These are phyloP conservation scores for Jaminaea rosea DNA, from an alignment of 1,284 basidiomycete species.

Conservation along the genomic window DNA sequence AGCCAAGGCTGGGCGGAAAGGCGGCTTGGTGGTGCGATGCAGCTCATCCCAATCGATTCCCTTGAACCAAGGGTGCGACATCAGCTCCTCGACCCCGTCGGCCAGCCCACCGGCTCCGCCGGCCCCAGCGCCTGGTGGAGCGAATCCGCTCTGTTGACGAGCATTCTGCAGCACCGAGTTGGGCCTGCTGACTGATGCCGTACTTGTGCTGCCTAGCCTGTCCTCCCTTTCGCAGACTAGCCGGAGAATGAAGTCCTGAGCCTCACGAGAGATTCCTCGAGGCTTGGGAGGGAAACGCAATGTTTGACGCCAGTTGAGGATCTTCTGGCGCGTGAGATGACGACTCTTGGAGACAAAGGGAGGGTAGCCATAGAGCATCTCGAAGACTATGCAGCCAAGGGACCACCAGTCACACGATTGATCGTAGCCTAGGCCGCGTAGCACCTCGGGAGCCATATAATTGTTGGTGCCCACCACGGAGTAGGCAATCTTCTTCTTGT, in stretches of 20 bases:
- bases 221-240: conserved; percentile 90
- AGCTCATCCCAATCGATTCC: conserved; percentile 32
- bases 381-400: conserved; percentile 71
- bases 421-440: conserved; percentile 72
- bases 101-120: conserved; percentile 28
- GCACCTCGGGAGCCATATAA: conserved; percentile 86
- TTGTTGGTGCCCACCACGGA: conserved; percentile 61
- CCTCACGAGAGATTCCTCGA: conserved; percentile 72
- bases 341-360: conserved; percentile 53
- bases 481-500: conserved; percentile 77
- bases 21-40: conserved; percentile 58
- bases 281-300: conserved; percentile 79
- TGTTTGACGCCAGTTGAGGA: conserved; percentile 76
- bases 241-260: conserved; percentile 72
- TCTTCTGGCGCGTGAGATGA: conserved; percentile 42
- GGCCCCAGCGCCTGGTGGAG: conserved; percentile 51
- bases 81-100: conserved; percentile 80
- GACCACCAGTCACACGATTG: conserved; percentile 98
- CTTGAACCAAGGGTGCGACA: conserved; percentile 53
- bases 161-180: conserved; percentile 67
- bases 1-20: conserved; percentile 72
- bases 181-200: conserved; percentile 62
- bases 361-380: conserved; percentile 62
- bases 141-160: conserved; percentile 59
- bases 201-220: conserved; percentile 67